Evolutionary conservation across 2,329 filamentous ascomycete species (phyloP).

Genomic region (Colletotrichum melonis): DNA sequence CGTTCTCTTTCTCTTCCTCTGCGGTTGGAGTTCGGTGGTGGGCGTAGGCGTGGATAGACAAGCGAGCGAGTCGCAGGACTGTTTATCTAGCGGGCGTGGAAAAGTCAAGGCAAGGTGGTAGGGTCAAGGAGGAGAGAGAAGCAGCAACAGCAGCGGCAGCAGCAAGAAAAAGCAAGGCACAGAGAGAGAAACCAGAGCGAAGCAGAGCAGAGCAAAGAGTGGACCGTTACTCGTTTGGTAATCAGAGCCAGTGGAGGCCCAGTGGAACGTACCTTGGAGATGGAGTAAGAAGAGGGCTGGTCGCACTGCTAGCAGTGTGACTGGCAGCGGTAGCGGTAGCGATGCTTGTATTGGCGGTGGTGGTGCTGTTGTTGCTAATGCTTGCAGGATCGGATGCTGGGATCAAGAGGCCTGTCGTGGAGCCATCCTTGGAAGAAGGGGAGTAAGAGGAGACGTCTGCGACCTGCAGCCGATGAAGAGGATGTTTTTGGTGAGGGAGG

Average conservation of each 20-base stretch:
- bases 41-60: not conserved
- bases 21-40: not conserved
- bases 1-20: not conserved
- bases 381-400: slow-evolving; percentile 38
- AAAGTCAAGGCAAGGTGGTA: slow-evolving; percentile 26
- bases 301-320: slow-evolving; percentile 22
- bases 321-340: slow-evolving; percentile 3
- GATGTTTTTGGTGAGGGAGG: slow-evolving; percentile 35
- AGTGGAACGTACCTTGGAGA: slow-evolving; percentile 34
- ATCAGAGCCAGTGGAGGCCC: slow-evolving; percentile 26
- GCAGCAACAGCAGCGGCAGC: not conserved
- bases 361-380: slow-evolving; percentile 39
- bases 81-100: slow-evolving; percentile 19
- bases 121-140: slow-evolving; percentile 20
- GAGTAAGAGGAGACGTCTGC: slow-evolving; percentile 21
- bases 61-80: slow-evolving; percentile 14
- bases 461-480: slow-evolving; percentile 33
- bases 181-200: slow-evolving; percentile 15
- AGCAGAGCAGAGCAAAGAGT: slow-evolving; percentile 30
- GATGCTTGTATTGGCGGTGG: slow-evolving; percentile 15
- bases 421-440: slow-evolving; percentile 54
- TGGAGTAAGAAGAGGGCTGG: slow-evolving; percentile 33
- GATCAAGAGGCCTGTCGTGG: slow-evolving; percentile 54
- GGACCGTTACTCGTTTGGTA: slow-evolving; percentile 34
- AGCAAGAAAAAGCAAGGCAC: slow-evolving; percentile 1